A percentile compares a stretch with the other conserved stretches of the same genome.
Conservation (phyloP, 192 early-diverging fungal genomes). For the Backusella luteola region DNA sequence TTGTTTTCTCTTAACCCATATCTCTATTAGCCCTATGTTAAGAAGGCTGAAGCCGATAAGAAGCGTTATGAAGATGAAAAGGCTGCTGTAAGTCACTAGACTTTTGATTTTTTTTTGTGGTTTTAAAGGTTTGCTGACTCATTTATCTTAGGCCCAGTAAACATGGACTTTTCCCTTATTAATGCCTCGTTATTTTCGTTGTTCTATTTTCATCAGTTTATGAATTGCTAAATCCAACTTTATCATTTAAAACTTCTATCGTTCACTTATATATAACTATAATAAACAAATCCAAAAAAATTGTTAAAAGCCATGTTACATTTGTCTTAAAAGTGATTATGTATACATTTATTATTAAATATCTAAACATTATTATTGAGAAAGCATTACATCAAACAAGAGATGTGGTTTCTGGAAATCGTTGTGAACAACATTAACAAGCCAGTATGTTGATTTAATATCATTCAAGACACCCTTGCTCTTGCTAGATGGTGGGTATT, state of each 20-base stretch:
- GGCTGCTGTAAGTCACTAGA: constrained; percentile 26
- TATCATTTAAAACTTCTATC: background rate
- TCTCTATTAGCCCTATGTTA: constrained; percentile 23
- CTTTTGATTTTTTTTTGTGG: background rate
- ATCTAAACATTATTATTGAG: background rate
- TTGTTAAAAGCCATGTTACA: background rate
- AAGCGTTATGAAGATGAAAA: constrained; percentile 42
- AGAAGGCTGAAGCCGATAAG: constrained; percentile 40
- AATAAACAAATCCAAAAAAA: background rate
- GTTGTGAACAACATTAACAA: constrained; percentile 84
- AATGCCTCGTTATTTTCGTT: background rate
- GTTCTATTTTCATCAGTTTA: background rate
- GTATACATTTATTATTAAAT: background rate
- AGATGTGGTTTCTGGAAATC: constrained; percentile 56
- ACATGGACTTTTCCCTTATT: background rate
- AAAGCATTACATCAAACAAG: constrained; percentile 47
- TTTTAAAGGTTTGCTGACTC: background rate
- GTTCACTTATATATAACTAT: background rate
- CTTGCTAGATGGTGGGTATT: constrained; percentile 59
- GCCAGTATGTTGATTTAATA: constrained; percentile 65
- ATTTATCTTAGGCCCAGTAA: background rate
- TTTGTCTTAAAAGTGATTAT: background rate
- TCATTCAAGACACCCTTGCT: constrained; percentile 59
- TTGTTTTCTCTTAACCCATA: background rate
- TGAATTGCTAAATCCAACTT: background rate